Percentiles rank a stretch among this genome's conserved stretches.
Evolutionary conservation across 495 filamentous ascomycete genomes (phyloP).

Genomic region (Xylaria flabelliformis): DNA sequence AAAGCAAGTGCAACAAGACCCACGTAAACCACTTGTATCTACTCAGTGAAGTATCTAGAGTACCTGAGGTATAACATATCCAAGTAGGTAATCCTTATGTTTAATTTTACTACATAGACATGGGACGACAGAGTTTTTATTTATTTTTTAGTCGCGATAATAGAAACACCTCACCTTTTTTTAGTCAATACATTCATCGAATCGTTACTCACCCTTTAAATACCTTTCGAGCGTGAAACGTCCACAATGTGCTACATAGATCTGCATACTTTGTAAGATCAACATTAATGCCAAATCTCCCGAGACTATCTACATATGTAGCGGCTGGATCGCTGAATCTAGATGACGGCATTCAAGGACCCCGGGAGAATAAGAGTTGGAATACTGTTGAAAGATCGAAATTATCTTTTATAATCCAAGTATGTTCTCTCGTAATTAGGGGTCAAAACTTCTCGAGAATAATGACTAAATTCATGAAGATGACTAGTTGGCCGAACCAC

Average conservation of each 20-base stretch:
- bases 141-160: background rate
- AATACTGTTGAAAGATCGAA: background rate
- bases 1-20: background rate
- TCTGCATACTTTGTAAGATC: background rate
- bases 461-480: background rate
- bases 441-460: background rate
- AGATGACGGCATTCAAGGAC: background rate
- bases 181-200: background rate
- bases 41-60: too few relatives aligned
- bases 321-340: background rate
- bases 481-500: background rate
- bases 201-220: background rate
- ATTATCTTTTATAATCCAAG: background rate
- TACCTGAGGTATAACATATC: too few relatives aligned
- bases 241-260: background rate
- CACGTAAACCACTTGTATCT: background rate
- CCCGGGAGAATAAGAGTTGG: background rate
- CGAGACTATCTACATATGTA: background rate
- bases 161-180: background rate
- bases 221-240: background rate
- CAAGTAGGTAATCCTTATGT: background rate
- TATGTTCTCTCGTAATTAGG: background rate
- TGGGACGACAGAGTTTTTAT: background rate
- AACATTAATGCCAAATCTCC: background rate
- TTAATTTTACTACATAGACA: background rate